Percentiles rank a stretch among this genome's conserved stretches.
phyloP scores from a whole-genome alignment of 2,329 filamentous ascomycete species.

The Salinomyces thailandicus region DNA sequence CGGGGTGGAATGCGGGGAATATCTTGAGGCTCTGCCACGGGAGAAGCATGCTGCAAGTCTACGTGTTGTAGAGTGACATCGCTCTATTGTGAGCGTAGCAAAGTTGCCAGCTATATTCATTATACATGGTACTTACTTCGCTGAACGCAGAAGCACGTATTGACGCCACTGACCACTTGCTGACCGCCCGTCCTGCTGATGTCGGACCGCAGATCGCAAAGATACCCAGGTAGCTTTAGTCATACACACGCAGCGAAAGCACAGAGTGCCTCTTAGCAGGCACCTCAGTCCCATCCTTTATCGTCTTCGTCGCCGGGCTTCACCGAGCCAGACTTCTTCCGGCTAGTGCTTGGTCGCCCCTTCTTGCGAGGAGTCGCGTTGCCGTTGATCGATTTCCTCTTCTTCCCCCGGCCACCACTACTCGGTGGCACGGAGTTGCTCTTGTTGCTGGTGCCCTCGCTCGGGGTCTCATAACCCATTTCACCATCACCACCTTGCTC shows the following conservation, averaged over 20 bases:
- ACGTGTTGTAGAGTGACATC: too few species aligned
- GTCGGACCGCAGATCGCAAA: background rate
- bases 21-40: too few species aligned
- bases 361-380: constrained; percentile 22
- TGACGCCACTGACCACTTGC: background rate
- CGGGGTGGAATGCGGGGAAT: too few species aligned
- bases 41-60: too few species aligned
- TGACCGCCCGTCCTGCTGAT: too few species aligned
- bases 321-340: constrained; percentile 6
- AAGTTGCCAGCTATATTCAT: background rate
- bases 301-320: constrained; percentile 11
- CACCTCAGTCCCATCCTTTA: background rate
- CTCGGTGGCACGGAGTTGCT: constrained; percentile 23
- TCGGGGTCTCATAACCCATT: constrained; percentile 35
- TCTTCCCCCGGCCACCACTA: constrained; percentile 30
- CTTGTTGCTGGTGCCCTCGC: constrained; percentile 22
- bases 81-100: too few species aligned
- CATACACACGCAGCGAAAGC: background rate
- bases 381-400: constrained; percentile 32
- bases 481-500: constrained; percentile 26
- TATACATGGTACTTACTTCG: background rate
- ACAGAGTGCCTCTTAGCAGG: background rate
- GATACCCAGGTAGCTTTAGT: background rate
- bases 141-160: background rate
- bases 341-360: constrained; percentile 11